Evolutionary conservation across 257 asterid genomes (phyloP).

Genomic region (Ocimum tenuiflorum): DNA sequence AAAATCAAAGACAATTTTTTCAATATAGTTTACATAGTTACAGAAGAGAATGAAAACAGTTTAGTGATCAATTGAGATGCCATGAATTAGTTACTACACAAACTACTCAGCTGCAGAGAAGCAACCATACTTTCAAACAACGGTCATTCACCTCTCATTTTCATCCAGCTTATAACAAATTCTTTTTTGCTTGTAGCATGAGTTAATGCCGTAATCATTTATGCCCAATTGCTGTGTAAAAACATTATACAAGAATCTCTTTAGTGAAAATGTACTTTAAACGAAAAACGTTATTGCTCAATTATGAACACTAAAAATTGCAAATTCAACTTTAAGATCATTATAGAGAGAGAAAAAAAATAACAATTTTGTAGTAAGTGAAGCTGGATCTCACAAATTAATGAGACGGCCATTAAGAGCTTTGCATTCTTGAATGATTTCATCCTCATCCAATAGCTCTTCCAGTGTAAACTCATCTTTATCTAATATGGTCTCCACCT

Average conservation of each 20-base stretch:
- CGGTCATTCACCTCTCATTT: neutral
- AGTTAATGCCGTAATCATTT: neutral
- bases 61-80: neutral
- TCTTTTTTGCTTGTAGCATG: neutral
- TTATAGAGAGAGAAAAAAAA: neutral
- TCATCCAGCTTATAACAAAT: slow-evolving; percentile 2
- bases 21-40: too few species aligned
- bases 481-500: slow-evolving; percentile 88
- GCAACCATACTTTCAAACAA: neutral
- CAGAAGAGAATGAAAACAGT: neutral
- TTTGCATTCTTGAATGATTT: slow-evolving; percentile 92
- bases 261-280: neutral
- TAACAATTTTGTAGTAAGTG: slow-evolving; percentile 9
- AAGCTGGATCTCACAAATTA: slow-evolving; percentile 53
- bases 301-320: neutral
- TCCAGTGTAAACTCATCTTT: slow-evolving; percentile 66
- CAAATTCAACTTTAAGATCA: neutral
- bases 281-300: neutral
- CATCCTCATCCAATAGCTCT: slow-evolving; percentile 96
- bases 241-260: neutral
- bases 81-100: neutral
- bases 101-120: neutral
- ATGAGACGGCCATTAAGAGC: slow-evolving; percentile 89
- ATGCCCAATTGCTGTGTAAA: neutral
- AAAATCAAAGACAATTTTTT: too few species aligned